Conservation (phyloP, 2,329 filamentous ascomycete species). For the Xylaria hypoxylon region DNA sequence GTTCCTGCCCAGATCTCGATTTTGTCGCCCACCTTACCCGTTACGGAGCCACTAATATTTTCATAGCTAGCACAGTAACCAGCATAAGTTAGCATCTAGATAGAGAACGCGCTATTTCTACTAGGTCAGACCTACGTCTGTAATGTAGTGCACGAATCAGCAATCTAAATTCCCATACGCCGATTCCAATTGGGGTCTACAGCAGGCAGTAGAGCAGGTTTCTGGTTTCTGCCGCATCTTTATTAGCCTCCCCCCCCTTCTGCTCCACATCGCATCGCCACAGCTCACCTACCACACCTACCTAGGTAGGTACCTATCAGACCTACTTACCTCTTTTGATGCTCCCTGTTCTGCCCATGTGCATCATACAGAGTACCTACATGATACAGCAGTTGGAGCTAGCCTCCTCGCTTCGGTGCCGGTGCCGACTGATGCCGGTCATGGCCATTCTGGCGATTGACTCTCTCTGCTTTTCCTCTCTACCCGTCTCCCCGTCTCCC, state of each 20-base stretch:
- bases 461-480: constrained; percentile 4
- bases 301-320: too few species aligned
- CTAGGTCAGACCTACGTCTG: too few species aligned
- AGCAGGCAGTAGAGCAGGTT: too few species aligned
- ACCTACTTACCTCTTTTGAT: constrained; percentile 17
- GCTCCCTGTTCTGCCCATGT: constrained; percentile 7
- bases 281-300: constrained; percentile 20
- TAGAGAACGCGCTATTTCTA: too few species aligned
- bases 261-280: constrained; percentile 8
- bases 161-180: constrained; percentile 4
- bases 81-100: too few species aligned
- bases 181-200: constrained; percentile 20
- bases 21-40: constrained; percentile 19
- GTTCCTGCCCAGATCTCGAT: constrained; percentile 32
- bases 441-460: background rate
- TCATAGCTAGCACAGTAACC: constrained; percentile 6
- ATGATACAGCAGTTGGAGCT: constrained; percentile 18
- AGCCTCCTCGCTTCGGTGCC: constrained; percentile 33
- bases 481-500: background rate
- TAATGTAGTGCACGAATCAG: too few species aligned
- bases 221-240: constrained; percentile 22
- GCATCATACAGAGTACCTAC: constrained; percentile 37
- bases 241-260: background rate
- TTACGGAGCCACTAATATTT: constrained; percentile 4
- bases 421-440: constrained; percentile 30